Conservation (phyloP, 306 rosid genomes). For the Prunus mira region DNA sequence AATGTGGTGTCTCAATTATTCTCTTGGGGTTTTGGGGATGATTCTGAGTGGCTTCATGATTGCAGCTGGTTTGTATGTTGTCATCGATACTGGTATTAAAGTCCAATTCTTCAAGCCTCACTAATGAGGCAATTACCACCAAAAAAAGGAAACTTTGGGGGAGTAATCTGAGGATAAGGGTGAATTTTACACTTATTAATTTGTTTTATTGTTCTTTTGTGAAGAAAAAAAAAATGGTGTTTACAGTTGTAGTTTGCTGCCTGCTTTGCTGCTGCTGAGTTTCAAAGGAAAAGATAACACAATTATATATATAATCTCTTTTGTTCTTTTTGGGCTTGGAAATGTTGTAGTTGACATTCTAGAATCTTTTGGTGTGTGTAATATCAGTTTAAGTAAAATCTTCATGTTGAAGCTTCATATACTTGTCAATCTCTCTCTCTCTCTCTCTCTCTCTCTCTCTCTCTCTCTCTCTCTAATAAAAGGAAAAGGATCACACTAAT, state of each 20-base stretch:
- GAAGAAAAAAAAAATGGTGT: not conserved
- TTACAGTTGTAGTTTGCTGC: constrained; percentile 11
- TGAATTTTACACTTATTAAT: not conserved
- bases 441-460: not conserved
- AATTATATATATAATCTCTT: not conserved
- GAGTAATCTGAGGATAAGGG: not conserved
- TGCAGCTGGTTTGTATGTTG: constrained; percentile 56
- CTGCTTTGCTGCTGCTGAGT: not conserved
- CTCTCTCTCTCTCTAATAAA: not conserved
- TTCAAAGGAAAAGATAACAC: not conserved
- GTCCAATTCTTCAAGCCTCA: constrained; percentile 70
- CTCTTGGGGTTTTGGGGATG: constrained; percentile 59
- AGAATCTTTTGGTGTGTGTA: constrained; percentile 5
- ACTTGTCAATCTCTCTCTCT: not conserved
- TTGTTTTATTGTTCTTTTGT: not conserved
- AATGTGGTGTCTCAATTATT: constrained; percentile 65
- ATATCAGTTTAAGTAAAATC: not conserved
- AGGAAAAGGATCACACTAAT: not conserved
- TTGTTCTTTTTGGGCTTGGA: constrained; percentile 2
- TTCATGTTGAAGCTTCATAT: not conserved
- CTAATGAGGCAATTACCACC: constrained; percentile 8
- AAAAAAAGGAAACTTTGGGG: not conserved
- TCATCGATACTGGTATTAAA: constrained; percentile 56
- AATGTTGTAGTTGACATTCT: constrained; percentile 14
- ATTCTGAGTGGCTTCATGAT: constrained; percentile 40